Conservation (phyloP, 208 protist species). For the Strigomonas culicis region DNA sequence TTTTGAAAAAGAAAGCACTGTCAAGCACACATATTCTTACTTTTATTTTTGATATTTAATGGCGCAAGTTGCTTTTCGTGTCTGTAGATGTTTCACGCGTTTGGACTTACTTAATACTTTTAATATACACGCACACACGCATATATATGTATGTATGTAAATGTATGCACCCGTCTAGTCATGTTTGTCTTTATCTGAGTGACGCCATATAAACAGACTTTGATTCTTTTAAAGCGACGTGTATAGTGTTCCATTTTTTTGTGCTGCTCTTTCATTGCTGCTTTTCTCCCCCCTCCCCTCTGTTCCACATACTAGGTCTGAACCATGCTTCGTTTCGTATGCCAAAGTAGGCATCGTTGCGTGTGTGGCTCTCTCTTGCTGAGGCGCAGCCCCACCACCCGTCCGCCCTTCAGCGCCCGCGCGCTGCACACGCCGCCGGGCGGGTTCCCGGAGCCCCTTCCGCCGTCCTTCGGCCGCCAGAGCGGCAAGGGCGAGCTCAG, state of each 20-base stretch:
- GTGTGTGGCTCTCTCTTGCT: neutral
- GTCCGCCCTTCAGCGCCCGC: neutral
- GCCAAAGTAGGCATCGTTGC: no score
- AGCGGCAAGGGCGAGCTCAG: slow-evolving; percentile 44
- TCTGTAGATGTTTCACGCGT: neutral
- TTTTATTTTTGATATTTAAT: neutral
- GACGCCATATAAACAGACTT: no score
- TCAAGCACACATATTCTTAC: neutral
- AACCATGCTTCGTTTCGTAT: no score
- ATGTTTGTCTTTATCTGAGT: no score
- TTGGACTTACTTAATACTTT: no score
- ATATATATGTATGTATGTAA: no score
- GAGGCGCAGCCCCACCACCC: neutral
- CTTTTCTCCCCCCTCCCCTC: no score
- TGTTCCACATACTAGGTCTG: no score
- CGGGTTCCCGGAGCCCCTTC: slow-evolving; percentile 50
- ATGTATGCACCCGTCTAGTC: no score
- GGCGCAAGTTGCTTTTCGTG: neutral
- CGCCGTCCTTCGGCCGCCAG: slow-evolving; percentile 39
- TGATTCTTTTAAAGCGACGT: no score
- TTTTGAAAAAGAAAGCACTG: neutral
- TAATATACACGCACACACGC: no score
- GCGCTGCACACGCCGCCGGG: slow-evolving; percentile 43
- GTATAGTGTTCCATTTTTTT: neutral
- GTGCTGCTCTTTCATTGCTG: neutral